A percentile compares a stretch with the other conserved stretches of the same genome.
Conservation (phyloP, 106 monocot species). For the Phalaenopsis equestris region DNA sequence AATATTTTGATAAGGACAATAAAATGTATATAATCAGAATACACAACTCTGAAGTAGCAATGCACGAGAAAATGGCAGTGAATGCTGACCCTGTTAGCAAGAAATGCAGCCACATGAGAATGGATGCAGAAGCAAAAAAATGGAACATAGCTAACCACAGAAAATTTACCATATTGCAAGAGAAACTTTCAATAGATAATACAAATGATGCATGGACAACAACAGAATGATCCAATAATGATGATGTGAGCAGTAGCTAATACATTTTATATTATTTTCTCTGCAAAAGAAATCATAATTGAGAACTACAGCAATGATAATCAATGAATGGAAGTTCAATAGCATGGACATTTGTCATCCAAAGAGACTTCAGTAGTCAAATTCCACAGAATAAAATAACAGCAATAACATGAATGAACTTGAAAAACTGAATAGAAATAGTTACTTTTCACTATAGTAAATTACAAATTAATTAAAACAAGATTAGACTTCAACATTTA, state of each 20-base stretch:
- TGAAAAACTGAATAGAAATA: not conserved
- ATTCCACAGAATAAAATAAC: not conserved
- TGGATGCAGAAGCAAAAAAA: not conserved
- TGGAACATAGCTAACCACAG: not conserved
- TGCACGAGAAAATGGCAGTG: not conserved
- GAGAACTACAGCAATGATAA: not conserved
- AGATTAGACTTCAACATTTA: not conserved
- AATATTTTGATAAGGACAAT: not conserved
- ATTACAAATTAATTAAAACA: constrained; percentile 3
- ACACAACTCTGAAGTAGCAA: not conserved
- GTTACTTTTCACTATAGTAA: not conserved
- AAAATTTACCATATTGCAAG: not conserved
- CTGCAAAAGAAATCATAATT: not conserved
- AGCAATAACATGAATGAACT: not conserved
- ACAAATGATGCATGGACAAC: not conserved
- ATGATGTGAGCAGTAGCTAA: not conserved
- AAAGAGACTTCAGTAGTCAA: not conserved
- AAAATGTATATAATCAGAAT: not conserved
- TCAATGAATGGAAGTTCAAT: not conserved
- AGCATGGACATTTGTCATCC: not conserved
- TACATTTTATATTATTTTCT: not conserved
- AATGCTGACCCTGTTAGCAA: not conserved
- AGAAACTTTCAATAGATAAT: not conserved
- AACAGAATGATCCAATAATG: not conserved
- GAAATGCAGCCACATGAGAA: not conserved